These are phyloP conservation scores for Inga leiocalycina DNA, from an alignment of 306 rosid species.

Conservation along the genomic window DNA sequence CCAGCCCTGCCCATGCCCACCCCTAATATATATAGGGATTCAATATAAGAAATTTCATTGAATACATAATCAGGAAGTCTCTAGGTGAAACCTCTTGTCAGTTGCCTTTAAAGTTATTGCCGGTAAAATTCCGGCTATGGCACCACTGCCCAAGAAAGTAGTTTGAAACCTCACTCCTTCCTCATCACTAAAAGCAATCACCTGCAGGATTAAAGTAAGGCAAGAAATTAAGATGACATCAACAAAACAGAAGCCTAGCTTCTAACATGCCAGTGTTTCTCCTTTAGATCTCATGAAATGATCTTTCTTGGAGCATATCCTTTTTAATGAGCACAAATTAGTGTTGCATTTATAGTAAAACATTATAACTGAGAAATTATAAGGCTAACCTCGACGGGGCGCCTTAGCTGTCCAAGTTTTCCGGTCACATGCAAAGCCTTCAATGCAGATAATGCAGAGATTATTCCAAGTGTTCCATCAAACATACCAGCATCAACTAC, in stretches of 20 bases:
- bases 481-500: conserved; percentile 94
- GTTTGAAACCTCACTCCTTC: conserved; percentile 97
- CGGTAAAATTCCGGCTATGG: conserved; percentile 83
- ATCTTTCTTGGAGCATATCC: conserved; percentile 1
- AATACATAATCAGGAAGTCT: conserved; percentile 20
- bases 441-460: conserved; percentile 81
- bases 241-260: conserved; percentile 15
- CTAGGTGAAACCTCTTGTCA: conserved; percentile 73
- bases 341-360: background rate
- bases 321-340: background rate
- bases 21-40: background rate
- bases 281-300: background rate
- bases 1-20: too few relatives aligned
- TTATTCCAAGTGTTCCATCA: conserved; percentile 89
- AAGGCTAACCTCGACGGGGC: conserved; percentile 81
- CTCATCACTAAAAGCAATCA: conserved; percentile 95
- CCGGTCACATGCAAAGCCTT: conserved; percentile 67
- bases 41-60: conserved; percentile 8
- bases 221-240: conserved; percentile 13
- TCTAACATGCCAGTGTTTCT: background rate
- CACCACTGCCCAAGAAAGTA: conserved; percentile 93
- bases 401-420: conserved; percentile 60
- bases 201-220: conserved; percentile 51
- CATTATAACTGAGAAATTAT: background rate
- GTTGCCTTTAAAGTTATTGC: conserved; percentile 59